phyloP scores from a whole-genome alignment of 2,329 filamentous ascomycete genomes.

The Penicillium sp. region DNA sequence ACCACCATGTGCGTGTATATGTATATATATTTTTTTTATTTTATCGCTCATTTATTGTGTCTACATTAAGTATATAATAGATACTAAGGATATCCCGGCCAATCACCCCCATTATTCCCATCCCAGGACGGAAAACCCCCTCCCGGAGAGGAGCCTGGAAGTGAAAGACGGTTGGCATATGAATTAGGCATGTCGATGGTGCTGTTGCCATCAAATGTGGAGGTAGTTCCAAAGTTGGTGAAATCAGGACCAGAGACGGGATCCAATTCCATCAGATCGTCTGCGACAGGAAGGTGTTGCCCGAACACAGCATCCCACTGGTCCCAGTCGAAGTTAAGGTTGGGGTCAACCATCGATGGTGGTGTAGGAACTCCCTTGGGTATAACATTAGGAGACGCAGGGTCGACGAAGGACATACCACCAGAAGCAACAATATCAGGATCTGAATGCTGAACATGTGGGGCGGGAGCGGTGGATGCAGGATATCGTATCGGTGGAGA shows the following conservation, averaged over 20 bases:
- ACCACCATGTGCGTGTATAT: background rate
- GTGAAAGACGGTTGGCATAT: background rate
- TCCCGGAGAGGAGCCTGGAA: background rate
- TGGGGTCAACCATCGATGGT: constrained; percentile 34
- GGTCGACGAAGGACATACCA: constrained; percentile 18
- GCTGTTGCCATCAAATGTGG: background rate
- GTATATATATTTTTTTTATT: background rate
- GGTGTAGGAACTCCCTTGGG: constrained; percentile 25
- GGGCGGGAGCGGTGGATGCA: constrained; percentile 2
- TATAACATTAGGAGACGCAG: constrained; percentile 13
- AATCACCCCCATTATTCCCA: constrained; percentile 4
- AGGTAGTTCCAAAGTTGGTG: constrained; percentile 18
- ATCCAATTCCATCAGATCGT: constrained; percentile 39
- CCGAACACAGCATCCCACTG: constrained; percentile 44
- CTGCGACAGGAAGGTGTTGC: constrained; percentile 38
- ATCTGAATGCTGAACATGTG: constrained; percentile 3
- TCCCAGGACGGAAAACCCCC: constrained; percentile 7
- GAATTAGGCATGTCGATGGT: background rate
- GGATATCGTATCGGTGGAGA: background rate
- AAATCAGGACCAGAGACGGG: constrained; percentile 31
- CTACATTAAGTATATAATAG: background rate
- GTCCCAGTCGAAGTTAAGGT: constrained; percentile 43
- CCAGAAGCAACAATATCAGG: constrained; percentile 5
- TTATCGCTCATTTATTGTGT: background rate
- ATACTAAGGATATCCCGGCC: constrained; percentile 4